Evolutionary conservation across 2,329 filamentous ascomycete species (phyloP), one percentile per base, ranked within the genome.

Genomic region (Malbranchea zuffiana): DNA sequence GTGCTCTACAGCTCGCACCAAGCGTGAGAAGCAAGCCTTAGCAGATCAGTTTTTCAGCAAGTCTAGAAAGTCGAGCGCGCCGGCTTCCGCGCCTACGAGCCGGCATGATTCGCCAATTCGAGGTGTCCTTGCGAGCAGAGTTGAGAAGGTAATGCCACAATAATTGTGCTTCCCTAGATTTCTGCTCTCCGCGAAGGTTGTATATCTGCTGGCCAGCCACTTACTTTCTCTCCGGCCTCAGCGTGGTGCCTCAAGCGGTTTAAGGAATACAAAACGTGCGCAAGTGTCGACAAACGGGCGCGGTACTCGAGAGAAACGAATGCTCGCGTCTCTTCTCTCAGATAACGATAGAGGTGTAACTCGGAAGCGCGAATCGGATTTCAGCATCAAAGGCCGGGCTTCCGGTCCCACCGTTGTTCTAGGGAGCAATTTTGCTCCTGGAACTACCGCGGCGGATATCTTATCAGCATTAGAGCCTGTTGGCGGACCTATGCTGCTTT

Each of bases 381-480:
- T 78, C 42, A 71, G 58, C 50, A 77, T 79, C 41, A 66, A 67
- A 50, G 75, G 75, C 32, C 54, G 58, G 13, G 62, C 64, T 8
- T 58, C 59, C 7, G 70, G 69, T 1, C 72, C 72, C 2, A 74
- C 68, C 49, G 63, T 71, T 4, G 70, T 80, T 5, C 55, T 74
- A 34, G 75, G 72, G 5, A 68, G 67, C 51, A 79, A 79, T 55
- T 79, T 80, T 51, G 74, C 74, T 10, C 69, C 70, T n/a, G 75
- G 75, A 11, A 80, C 75, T 0, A 78, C 74, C 2, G 74, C 74
- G 11, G 72, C 71, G 17, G 75, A 80, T 47, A 78, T 80, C 30
- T 71, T 78, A 50, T 68, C 72, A 27, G 74, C 75, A 19, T 63
- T 79, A 52, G 60, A 63, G 37, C 63, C 66, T 2, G 59, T 69